phyloP scores from a whole-genome alignment of 495 filamentous ascomycete genomes.

The Penicillium turbatum region DNA sequence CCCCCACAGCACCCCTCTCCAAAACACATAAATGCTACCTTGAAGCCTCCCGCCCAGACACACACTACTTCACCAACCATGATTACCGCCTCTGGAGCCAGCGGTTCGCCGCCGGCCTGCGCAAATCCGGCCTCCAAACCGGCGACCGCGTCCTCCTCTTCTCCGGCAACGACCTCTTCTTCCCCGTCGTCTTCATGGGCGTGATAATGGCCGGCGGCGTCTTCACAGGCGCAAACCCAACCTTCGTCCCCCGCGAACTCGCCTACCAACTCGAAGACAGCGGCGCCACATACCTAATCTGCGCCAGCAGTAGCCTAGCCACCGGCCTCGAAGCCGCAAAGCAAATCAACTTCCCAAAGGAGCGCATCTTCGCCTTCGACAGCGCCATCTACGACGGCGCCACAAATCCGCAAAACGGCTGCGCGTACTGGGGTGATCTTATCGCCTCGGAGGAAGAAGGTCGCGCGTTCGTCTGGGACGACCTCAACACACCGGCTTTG shows the following conservation, averaged over 20 bases:
- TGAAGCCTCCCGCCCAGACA: constrained; percentile 53
- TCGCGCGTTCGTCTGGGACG: constrained; percentile 41
- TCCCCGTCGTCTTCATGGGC: constrained; percentile 67
- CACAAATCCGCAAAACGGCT: constrained; percentile 35
- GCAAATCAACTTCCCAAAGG: constrained; percentile 32
- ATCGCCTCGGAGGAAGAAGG: constrained; percentile 42
- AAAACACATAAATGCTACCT: constrained; percentile 43
- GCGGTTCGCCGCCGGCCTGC: constrained; percentile 67
- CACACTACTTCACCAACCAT: constrained; percentile 51
- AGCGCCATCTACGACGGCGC: constrained; percentile 39
- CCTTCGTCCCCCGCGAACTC: constrained; percentile 65
- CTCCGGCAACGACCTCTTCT: constrained; percentile 69
- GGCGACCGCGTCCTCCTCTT: constrained; percentile 74
- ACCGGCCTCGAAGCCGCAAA: constrained; percentile 43
- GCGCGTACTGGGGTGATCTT: constrained; percentile 48
- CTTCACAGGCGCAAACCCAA: constrained; percentile 76
- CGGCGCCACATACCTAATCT: constrained; percentile 60
- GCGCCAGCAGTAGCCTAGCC: constrained; percentile 44
- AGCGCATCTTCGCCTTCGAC: constrained; percentile 49
- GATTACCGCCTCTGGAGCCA: constrained; percentile 66
- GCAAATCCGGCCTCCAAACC: constrained; percentile 55
- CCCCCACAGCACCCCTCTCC: constrained; percentile 44
- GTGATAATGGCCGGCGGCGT: constrained; percentile 73
- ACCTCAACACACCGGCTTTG: constrained; percentile 34
- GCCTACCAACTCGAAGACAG: constrained; percentile 71